A percentile compares a stretch with the other conserved stretches of the same genome.
Conservation (phyloP, 805 yeast genomes). For the Maudiozyma saulgeensis region DNA sequence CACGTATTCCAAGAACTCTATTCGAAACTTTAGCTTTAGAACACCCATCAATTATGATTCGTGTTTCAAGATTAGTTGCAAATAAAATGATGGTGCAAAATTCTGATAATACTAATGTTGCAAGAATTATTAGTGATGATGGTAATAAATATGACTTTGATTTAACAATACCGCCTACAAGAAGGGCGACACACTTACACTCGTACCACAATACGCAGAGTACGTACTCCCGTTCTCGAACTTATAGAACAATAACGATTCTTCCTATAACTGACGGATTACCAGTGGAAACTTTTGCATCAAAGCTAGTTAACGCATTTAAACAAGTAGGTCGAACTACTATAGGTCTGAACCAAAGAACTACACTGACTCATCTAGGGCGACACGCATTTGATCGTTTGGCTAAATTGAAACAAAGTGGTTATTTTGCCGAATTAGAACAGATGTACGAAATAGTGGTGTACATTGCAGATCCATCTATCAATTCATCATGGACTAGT, state of each 20-base stretch:
- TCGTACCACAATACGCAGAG: constrained; percentile 9
- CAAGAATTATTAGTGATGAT: constrained; percentile 11
- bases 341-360: constrained; percentile 72
- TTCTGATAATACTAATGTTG: constrained; percentile 3
- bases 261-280: constrained; percentile 70
- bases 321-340: constrained; percentile 63
- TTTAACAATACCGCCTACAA: constrained; percentile 27
- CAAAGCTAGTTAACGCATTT: constrained; percentile 59
- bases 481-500: constrained; percentile 79
- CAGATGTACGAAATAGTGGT: constrained; percentile 81
- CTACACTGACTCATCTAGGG: constrained; percentile 72
- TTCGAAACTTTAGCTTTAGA: constrained; percentile 77
- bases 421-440: constrained; percentile 84
- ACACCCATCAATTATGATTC: constrained; percentile 84
- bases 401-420: constrained; percentile 76
- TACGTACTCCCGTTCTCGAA: constrained; percentile 10
- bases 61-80: constrained; percentile 82
- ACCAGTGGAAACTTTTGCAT: constrained; percentile 84
- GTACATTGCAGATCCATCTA: constrained; percentile 79
- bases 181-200: constrained; percentile 3
- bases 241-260: constrained; percentile 73
- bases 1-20: constrained; percentile 81
- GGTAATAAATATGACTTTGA: constrained; percentile 22
- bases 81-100: constrained; percentile 31
- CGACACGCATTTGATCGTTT: constrained; percentile 87